Percentiles rank a stretch among this genome's conserved stretches.
phyloP scores from a whole-genome alignment of 192 early-diverging fungal species.

The Backusella australiensis region DNA sequence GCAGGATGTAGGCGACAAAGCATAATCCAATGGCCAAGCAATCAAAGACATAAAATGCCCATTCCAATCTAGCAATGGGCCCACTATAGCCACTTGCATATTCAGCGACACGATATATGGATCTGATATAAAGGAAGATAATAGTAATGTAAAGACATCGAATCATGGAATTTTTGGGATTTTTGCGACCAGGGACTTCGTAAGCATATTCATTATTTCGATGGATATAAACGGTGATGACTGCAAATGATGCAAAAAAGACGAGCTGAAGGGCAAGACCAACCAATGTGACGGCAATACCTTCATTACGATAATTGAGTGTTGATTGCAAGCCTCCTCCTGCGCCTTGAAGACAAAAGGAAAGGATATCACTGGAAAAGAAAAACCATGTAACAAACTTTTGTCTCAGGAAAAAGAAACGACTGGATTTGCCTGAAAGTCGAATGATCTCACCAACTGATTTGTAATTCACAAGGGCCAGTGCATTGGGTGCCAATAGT shows the following conservation, averaged over 20 bases:
- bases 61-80: neutral
- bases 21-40: neutral
- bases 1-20: neutral
- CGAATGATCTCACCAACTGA: slow-evolving; percentile 37
- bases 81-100: slow-evolving; percentile 1
- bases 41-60: slow-evolving; percentile 11
- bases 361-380: slow-evolving; percentile 45
- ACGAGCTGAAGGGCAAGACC: neutral
- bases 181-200: neutral
- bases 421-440: neutral
- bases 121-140: slow-evolving; percentile 1
- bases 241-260: slow-evolving; percentile 7
- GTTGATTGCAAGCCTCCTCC: neutral
- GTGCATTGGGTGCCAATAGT: slow-evolving; percentile 44
- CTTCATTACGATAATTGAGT: neutral
- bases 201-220: neutral
- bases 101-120: slow-evolving; percentile 9
- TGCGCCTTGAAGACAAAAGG: slow-evolving; percentile 36
- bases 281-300: slow-evolving; percentile 8
- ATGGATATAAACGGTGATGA: neutral
- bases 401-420: slow-evolving; percentile 32
- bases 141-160: slow-evolving; percentile 1
- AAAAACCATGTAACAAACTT: slow-evolving; percentile 47
- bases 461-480: slow-evolving; percentile 48
- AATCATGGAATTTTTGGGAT: neutral